Percentiles rank a stretch among this genome's conserved stretches.
phyloP scores from a whole-genome alignment of 805 yeast species.

The Metschnikowia noctiluminum region DNA sequence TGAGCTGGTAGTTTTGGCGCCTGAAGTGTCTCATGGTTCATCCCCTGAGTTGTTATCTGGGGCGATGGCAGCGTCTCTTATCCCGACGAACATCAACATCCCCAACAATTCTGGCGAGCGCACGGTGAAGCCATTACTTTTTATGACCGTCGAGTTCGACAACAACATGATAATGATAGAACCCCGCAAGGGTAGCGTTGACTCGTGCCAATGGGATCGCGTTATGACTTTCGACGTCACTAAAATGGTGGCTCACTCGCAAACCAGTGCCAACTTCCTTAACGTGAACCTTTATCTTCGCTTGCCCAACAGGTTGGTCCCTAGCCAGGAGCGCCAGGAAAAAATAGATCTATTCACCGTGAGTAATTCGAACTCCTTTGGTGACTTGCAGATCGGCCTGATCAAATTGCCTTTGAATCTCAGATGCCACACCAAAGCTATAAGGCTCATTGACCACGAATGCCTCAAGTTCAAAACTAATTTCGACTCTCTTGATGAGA shows the following conservation, averaged over 20 bases:
- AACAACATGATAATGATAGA: slow-evolving; percentile 88
- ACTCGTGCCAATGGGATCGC: slow-evolving; percentile 79
- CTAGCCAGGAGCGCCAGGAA: slow-evolving; percentile 32
- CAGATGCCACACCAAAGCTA: slow-evolving; percentile 45
- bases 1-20: slow-evolving; percentile 7
- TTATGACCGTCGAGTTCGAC: slow-evolving; percentile 89
- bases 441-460: slow-evolving; percentile 65
- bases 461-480: slow-evolving; percentile 38
- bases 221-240: slow-evolving; percentile 87
- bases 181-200: slow-evolving; percentile 79
- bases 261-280: slow-evolving; percentile 48
- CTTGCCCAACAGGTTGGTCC: slow-evolving; percentile 62
- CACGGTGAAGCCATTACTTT: slow-evolving; percentile 64
- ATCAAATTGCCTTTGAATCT: slow-evolving; percentile 59
- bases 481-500: slow-evolving; percentile 37
- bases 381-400: slow-evolving; percentile 77
- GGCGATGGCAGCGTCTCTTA: slow-evolving; percentile 31
- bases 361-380: slow-evolving; percentile 36
- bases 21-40: slow-evolving; percentile 10
- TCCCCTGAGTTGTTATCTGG: slow-evolving; percentile 28
- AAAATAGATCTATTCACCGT: slow-evolving; percentile 33
- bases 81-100: slow-evolving; percentile 51
- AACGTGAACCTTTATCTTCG: slow-evolving; percentile 77
- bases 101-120: slow-evolving; percentile 46
- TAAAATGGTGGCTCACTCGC: slow-evolving; percentile 32